Base-by-base conservation (phyloP, 169 alveolate species). In the Cryptosporidium ryanae region DNA sequence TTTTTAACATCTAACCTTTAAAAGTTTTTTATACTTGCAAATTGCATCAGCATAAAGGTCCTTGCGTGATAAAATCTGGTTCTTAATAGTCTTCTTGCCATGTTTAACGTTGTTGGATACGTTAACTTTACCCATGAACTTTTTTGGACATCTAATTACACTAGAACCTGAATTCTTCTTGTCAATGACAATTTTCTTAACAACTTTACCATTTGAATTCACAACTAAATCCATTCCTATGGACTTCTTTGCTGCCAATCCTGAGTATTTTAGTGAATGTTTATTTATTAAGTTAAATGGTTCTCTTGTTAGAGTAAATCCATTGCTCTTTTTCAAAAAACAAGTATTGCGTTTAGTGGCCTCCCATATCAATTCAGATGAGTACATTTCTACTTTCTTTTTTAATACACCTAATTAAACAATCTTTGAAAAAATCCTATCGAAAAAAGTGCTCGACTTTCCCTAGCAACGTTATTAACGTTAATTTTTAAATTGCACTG, bases 331-430 rank as follows among this genome's bases (percentile, higher is more conserved):
- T 31, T 76, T 59, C 17, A 76, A 34, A 55, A 76, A 76, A 76
- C 76, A 76, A 43, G 76, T 59, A 55, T 76, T 76, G n/a, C 43
- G 57, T 50, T 76, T 76, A 6, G 63, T 48, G 29, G 76, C 34
- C 59, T 76, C 76, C 87, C 87, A 76, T 54, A 76, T 44, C 8
- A 76, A 32, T 76, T 76, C 87, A 7, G 76, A 34, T 38, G 87
- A 38, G 59, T 32, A 76, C 87, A 76, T 76, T 25, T 76, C 46
- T 48, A 31, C 21, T 46, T 21, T n/a, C 6, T 1, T 61, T 17
- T 8, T 10, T 61, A 52, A 12, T 52, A 21, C 13, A 21, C 13
- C 13, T 52, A 52, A 4, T 52, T 7, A n/a, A 52, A 52, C 13
- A 52, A 52, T 4, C 13, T 4, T 52, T 5, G 5, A 12, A 52